Percentiles rank a stretch among this genome's conserved stretches.
Evolutionary conservation across 176 grass and related monocot genomes (phyloP).

Genomic region (Coix lacrymajobi): DNA sequence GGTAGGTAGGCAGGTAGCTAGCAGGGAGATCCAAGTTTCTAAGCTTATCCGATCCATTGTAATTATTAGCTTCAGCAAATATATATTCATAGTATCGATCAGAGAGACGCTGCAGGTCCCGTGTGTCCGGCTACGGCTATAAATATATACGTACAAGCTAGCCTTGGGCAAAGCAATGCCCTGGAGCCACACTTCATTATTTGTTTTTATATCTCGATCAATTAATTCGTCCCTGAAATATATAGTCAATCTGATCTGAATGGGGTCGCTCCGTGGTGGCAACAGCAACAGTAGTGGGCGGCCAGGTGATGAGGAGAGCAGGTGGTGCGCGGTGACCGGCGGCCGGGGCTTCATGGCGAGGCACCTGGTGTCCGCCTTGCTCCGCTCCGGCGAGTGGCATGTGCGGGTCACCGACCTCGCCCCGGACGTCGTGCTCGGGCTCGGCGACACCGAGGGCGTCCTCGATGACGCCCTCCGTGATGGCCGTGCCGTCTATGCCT

Average conservation of each 20-base stretch:
- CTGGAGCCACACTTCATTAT: too few species aligned
- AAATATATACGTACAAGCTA: too few species aligned
- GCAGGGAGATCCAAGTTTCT: too few species aligned
- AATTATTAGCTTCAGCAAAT: too few species aligned
- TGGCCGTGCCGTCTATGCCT: constrained; percentile 42
- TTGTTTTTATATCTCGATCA: too few species aligned
- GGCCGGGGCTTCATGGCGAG: constrained; percentile 61
- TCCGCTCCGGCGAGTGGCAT: constrained; percentile 49
- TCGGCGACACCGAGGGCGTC: constrained; percentile 25
- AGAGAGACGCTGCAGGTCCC: too few species aligned
- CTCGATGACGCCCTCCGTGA: constrained; percentile 39
- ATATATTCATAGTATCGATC: too few species aligned
- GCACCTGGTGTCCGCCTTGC: constrained; percentile 52
- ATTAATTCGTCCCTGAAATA: too few species aligned
- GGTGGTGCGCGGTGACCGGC: constrained; percentile 70
- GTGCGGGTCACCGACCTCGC: constrained; percentile 57
- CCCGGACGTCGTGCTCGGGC: constrained; percentile 18
- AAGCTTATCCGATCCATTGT: too few species aligned
- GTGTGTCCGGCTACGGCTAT: too few species aligned
- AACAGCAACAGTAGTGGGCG: neutral
- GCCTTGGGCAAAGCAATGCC: too few species aligned
- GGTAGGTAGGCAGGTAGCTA: too few species aligned
- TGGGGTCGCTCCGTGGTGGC: neutral
- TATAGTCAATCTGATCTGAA: neutral
- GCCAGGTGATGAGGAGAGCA: neutral